Percentiles rank a stretch among this genome's conserved stretches.
phyloP scores from a whole-genome alignment of 148 eudicot species.

The Oxyria digyna region DNA sequence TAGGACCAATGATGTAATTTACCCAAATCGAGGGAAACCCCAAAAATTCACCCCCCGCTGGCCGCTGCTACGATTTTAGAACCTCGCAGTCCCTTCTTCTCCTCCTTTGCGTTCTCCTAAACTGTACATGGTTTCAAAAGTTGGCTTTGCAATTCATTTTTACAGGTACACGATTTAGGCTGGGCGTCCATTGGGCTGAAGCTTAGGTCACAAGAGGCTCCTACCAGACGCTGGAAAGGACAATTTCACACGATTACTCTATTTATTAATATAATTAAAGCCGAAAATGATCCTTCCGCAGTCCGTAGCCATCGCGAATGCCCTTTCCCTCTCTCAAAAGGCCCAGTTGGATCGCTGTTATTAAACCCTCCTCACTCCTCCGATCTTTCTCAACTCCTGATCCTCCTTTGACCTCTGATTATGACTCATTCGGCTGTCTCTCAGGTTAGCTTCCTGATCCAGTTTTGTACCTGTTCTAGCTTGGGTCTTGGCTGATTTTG shows the following conservation, averaged over 20 bases:
- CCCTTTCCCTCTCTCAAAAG: slow-evolving; percentile 30
- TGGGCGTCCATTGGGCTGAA: slow-evolving; percentile 1
- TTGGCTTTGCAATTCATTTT: not conserved
- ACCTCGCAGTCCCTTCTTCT: too few species aligned
- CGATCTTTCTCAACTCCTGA: not conserved
- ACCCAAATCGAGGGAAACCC: too few species aligned
- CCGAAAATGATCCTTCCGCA: not conserved
- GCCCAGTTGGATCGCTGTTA: slow-evolving; percentile 12
- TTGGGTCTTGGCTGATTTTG: not conserved
- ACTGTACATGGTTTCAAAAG: too few species aligned
- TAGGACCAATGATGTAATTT: too few species aligned
- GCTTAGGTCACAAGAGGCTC: not conserved
- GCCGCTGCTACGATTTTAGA: too few species aligned
- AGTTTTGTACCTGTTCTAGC: not conserved
- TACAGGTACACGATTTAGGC: not conserved
- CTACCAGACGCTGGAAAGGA: not conserved
- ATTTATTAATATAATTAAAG: not conserved
- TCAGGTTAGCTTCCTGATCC: slow-evolving; percentile 17
- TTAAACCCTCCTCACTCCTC: slow-evolving; percentile 3
- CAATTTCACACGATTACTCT: not conserved
- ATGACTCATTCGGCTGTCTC: slow-evolving; percentile 41
- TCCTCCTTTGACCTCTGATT: slow-evolving; percentile 14
- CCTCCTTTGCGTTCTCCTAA: too few species aligned
- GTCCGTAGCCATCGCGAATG: slow-evolving; percentile 5
- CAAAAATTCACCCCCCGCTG: too few species aligned